phyloP scores from a whole-genome alignment of 140 eudicot species.

The Oenanthe javanica region DNA sequence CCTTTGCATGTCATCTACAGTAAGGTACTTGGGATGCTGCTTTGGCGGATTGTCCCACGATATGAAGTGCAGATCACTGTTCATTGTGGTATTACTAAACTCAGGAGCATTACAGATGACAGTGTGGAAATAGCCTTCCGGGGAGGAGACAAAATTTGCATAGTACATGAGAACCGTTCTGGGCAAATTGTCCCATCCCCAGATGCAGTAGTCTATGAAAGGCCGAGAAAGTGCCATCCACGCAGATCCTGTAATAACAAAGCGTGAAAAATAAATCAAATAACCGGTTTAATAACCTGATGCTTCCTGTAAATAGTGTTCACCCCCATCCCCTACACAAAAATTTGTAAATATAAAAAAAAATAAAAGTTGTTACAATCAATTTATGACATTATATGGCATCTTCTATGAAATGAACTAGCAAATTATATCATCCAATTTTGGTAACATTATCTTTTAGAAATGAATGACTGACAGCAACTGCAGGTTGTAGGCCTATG shows the following conservation, averaged over 20 bases:
- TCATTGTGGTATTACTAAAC: not conserved
- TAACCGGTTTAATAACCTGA: not conserved
- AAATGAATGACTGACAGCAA: too few relatives aligned
- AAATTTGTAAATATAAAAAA: too few relatives aligned
- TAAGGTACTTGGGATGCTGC: not conserved
- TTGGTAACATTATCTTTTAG: too few relatives aligned
- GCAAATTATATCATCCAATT: too few relatives aligned
- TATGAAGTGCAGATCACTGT: slow-evolving; percentile 2
- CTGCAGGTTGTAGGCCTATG: too few relatives aligned
- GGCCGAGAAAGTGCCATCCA: slow-evolving; percentile 1
- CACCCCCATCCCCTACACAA: not conserved
- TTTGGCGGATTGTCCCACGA: not conserved
- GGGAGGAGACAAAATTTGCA: not conserved
- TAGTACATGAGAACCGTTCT: not conserved
- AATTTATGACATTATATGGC: too few relatives aligned
- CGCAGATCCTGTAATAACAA: slow-evolving; percentile 3
- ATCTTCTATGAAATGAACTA: too few relatives aligned
- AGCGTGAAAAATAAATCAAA: not conserved
- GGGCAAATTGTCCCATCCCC: slow-evolving; percentile 5
- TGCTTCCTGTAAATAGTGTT: not conserved
- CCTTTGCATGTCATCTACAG: not conserved
- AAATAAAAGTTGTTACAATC: not conserved
- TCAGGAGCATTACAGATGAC: slow-evolving; percentile 5
- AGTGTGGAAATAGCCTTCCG: not conserved
- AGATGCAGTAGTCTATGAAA: not conserved